Evolutionary conservation across 1,139 yeast genomes (phyloP), one percentile per base, ranked within the genome.

Genomic region (Kluyveromyces marxianus): DNA sequence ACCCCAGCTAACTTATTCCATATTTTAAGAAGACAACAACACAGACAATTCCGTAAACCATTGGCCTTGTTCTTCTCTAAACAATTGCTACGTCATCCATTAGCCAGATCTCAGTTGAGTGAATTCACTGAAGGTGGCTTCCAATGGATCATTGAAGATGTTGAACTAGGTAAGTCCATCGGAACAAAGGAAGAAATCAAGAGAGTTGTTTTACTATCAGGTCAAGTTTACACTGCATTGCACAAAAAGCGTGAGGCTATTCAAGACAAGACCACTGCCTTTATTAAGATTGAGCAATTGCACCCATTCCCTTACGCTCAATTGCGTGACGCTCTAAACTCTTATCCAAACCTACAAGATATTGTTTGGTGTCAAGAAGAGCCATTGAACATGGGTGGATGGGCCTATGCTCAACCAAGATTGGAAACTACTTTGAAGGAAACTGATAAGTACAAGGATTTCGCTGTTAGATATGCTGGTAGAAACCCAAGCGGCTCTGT

Each of bases 281-380:
- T 92, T 67, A 71, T 92, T 61, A 87, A 83, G 72, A 65, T 94
- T 59, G 99, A 94, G 72, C 97, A 94, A 75, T 67, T 90, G 61
- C 97, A 94, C 66, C 99, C 99, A 69, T 94, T 94, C 97, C 98
- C 98, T 70, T 94, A 74, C 71, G 92, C 94, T 50, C 96, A 87
- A 72, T 72, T 94, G 61, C 84, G 89, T 65, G 97, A 90, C 60
- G 71, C 87, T 34, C 73, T 94, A 59, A 75, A 87, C 70, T 67
- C 79, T 46, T 94, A 84, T 75, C 88, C 95, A 63, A 81, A 81
- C 67, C 66, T 83, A 53, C 83, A 84, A 68, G 98, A 94, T 66
- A 72, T 94, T 59, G 95, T 89, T 41, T 94, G 94, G 94, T 84
- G 95, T 70, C 98, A 94, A 75, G 99, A 94, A 74, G 99, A 94